Evolutionary conservation across 805 yeast species (phyloP), one percentile per base, ranked within the genome.

Genomic region (Kluyveromyces aestuarii): DNA sequence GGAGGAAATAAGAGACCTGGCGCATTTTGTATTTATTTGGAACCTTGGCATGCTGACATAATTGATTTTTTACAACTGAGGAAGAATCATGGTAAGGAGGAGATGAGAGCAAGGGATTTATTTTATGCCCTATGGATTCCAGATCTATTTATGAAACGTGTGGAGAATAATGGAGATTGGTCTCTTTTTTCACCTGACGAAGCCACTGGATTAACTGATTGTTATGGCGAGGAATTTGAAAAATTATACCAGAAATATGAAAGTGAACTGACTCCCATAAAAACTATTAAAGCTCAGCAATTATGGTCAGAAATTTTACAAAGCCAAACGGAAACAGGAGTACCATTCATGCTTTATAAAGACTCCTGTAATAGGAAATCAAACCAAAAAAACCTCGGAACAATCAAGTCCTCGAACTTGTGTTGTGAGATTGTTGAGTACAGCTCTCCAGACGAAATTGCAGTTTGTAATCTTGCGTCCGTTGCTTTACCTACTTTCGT

Each of bases 1-100:
- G 98, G 98, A 50, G 97, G 97, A 44, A 91, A 90, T 68, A 90
- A 90, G 67, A 75, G 98, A 58, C 98, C 98, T 0, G 97, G 97
- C 48, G 98, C 98, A 2, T 85, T 90, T 67, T 95, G 96, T 35
- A 71, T 89, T 21, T 90, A 89, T 67, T 68, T 90, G 37, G 98
- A 90, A 70, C 97, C 98, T 46, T 90, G 98, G 98, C 98, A 90
- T 63, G 78, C 84, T 5, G 98, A 90, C 60, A 75, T 90, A 19
- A 82, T 87, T 64, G 95, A 85, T 47, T 84, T 90, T 59, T 64
- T 91, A 48, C 90, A 89, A 47, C 73, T 90, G 52, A 79, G 93
- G 58, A 90, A 90, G 70, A 91, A 89, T 63, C 96, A 90, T 63
- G 98, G 97, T 40, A 88, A 87, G 59, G 97, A 90, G 66, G 97